These are phyloP conservation scores for Plasmodium sp. DNA, from an alignment of 169 alveolate genomes.

Conservation along the genomic window DNA sequence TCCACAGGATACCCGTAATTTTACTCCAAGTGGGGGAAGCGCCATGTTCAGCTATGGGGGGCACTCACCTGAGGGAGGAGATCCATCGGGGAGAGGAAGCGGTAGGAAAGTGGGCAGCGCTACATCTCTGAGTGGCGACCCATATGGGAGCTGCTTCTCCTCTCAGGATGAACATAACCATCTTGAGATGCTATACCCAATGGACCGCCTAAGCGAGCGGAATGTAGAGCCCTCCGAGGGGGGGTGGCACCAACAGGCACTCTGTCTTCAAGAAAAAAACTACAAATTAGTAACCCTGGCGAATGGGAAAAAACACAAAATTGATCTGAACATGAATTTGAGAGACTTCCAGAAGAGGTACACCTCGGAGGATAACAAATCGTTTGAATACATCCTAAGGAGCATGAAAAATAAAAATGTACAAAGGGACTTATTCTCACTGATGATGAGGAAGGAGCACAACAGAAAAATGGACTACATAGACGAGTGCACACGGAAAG, in stretches of 20 bases:
- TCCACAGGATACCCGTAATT: neutral
- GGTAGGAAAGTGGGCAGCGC: neutral
- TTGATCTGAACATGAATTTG: constrained; percentile 77
- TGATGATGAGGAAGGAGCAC: constrained; percentile 73
- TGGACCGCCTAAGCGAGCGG: neutral
- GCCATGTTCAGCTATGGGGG: neutral
- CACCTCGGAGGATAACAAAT: constrained; percentile 84
- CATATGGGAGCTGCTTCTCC: neutral
- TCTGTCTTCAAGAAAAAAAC: constrained; percentile 27
- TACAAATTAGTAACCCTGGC: constrained; percentile 42
- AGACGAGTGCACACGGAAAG: constrained; percentile 78
- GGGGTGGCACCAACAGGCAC: neutral
- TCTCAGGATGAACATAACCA: neutral
- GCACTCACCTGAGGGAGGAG: neutral
- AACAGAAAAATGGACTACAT: constrained; percentile 74
- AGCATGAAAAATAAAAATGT: constrained; percentile 73
- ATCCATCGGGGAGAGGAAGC: neutral
- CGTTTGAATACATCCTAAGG: constrained; percentile 76
- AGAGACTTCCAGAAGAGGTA: constrained; percentile 80
- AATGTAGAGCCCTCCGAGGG: neutral
- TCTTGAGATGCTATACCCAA: neutral
- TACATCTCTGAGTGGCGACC: neutral
- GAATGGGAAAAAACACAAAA: constrained; percentile 75
- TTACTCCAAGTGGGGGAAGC: neutral
- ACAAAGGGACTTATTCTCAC: constrained; percentile 73